A percentile compares a stretch with the other conserved stretches of the same genome.
These are phyloP conservation scores for Stachybotrys chartarum DNA, from an alignment of 2,329 filamentous ascomycete genomes.

Conservation along the genomic window DNA sequence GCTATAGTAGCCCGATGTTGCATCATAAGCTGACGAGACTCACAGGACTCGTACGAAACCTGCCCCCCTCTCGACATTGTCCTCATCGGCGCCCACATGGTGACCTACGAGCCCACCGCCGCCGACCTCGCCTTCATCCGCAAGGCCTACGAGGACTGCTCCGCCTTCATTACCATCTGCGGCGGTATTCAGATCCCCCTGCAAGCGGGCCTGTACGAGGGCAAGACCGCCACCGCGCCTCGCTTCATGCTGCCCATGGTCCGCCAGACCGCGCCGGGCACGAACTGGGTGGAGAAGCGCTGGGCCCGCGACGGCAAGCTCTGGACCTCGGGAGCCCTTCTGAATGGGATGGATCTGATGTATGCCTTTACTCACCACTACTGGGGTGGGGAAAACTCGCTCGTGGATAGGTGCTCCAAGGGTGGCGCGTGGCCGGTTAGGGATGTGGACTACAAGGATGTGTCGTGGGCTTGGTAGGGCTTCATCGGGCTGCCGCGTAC, in stretches of 20 bases:
- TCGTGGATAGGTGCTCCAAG: slow-evolving; percentile 12
- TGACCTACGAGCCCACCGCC: slow-evolving; percentile 19
- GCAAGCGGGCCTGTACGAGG: slow-evolving; percentile 25
- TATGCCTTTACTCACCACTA: slow-evolving; percentile 16
- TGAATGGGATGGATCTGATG: slow-evolving; percentile 28
- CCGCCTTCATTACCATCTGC: slow-evolving; percentile 32
- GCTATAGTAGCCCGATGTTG: too few relatives aligned
- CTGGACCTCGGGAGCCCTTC: slow-evolving; percentile 25
- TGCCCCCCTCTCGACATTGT: slow-evolving; percentile 33
- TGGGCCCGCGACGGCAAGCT: slow-evolving; percentile 27
- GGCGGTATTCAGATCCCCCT: slow-evolving; percentile 24
- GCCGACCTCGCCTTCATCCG: slow-evolving; percentile 28
- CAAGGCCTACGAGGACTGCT: slow-evolving; percentile 22
- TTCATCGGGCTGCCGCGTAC: too few relatives aligned
- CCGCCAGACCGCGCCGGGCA: slow-evolving; percentile 16
- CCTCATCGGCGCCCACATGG: slow-evolving; percentile 28
- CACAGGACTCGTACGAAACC: slow-evolving; percentile 28
- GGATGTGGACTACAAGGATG: slow-evolving; percentile 25
- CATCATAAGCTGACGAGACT: too few relatives aligned
- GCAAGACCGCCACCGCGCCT: slow-evolving; percentile 30
- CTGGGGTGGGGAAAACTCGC: slow-evolving; percentile 16
- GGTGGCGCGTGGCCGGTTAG: slow-evolving; percentile 17
- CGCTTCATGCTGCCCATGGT: slow-evolving; percentile 17
- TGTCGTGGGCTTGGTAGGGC: neutral
- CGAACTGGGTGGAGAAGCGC: slow-evolving; percentile 30